Base-by-base conservation (phyloP, 2,329 filamentous ascomycete species). In the Pyrenochaeta sp. region DNA sequence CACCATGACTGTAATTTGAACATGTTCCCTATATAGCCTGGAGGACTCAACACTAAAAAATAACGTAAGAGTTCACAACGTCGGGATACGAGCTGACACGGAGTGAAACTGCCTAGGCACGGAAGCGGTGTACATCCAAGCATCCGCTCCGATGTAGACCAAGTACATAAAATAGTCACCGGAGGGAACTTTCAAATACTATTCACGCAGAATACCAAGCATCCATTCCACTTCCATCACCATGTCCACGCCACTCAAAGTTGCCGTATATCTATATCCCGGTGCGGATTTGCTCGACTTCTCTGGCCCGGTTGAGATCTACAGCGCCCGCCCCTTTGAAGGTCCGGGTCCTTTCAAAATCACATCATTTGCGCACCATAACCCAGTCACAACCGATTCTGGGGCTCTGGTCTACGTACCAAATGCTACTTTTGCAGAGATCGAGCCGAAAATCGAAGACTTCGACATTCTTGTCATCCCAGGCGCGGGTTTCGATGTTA, bases 241-340 rank as follows among this genome's bases (percentile, higher is more conserved):
- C 19, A 34, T 34, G 31, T 8, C 31, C 3, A 20, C n/a, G 6
- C 52, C 60, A 18, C 67, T 67, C 62, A 67, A 67, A 41, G 65
- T 73, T n/a, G 73, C 66, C 13, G 59, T 73, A 1, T 57, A 75
- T 17, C 48, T 76, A 17, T 74, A 71, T 52, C 52, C 61, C 3
- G 52, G 62, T 8, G 69, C 62, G 18, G 72, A 75, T 43, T 63
- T 75, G 35, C 68, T 75, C 35, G 73, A 75, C 58, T 74, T 74
- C 44, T 58, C 61, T 17, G 72, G 69, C 1, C 73, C 72, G 3
- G 51, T 67, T 17, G 72, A 75, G 44, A 60, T 74, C 23, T 62
- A 72, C 41, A 61, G 58, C 22, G 63, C 57, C 41, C 60, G 60
- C 21, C 54, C 55, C 11, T 63, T 67, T 13, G 60, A 58, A 9